These are phyloP conservation scores for Talaromyces sp. DNA, from an alignment of 2,329 filamentous ascomycete genomes.

Conservation along the genomic window DNA sequence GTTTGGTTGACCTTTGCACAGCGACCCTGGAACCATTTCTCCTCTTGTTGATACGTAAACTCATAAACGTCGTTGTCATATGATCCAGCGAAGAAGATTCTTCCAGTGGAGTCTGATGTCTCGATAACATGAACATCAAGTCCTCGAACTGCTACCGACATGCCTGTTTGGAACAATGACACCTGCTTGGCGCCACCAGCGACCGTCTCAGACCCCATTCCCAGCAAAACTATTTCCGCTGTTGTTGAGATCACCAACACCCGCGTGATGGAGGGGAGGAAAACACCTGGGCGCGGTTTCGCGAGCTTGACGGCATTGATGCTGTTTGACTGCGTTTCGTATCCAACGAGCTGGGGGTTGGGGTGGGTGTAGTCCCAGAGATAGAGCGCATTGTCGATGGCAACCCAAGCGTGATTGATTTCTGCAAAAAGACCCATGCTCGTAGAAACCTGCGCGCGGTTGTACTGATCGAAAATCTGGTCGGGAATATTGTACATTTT, in stretches of 20 bases:
- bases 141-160: slow-evolving; percentile 72
- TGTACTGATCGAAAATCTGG: slow-evolving; percentile 86
- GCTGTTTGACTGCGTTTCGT: slow-evolving; percentile 79
- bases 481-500: slow-evolving; percentile 88
- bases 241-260: slow-evolving; percentile 85
- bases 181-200: slow-evolving; percentile 66
- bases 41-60: slow-evolving; percentile 92
- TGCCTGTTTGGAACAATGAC: slow-evolving; percentile 79
- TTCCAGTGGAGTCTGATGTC: slow-evolving; percentile 70
- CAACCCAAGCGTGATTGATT: slow-evolving; percentile 90
- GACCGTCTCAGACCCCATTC: slow-evolving; percentile 63
- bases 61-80: slow-evolving; percentile 86
- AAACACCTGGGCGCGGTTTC: slow-evolving; percentile 78
- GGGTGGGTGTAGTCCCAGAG: slow-evolving; percentile 95
- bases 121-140: slow-evolving; percentile 73
- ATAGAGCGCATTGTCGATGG: slow-evolving; percentile 92
- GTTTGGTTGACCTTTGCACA: slow-evolving; percentile 88
- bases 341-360: slow-evolving; percentile 87
- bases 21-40: slow-evolving; percentile 89
- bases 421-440: slow-evolving; percentile 93
- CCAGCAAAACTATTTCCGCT: slow-evolving; percentile 79
- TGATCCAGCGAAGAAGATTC: slow-evolving; percentile 86
- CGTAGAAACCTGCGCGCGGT: slow-evolving; percentile 80
- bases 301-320: slow-evolving; percentile 91
- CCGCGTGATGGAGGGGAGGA: slow-evolving; percentile 78